Base-by-base conservation (phyloP, 345 rosid species). In the Streptanthus diversifolius region DNA sequence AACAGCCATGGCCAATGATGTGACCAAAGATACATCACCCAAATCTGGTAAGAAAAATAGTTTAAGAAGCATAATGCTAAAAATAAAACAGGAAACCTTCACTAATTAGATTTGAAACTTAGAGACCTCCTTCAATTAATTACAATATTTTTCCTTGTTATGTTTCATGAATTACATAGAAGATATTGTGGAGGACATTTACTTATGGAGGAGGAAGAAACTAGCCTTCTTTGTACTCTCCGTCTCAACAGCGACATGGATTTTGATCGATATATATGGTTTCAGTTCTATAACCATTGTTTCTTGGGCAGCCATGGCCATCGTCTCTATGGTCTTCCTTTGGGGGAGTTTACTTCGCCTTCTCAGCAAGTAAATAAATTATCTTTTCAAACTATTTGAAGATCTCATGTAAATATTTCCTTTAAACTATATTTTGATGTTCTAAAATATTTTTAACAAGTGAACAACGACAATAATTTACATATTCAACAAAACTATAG, bases 131-230 rank as follows among this genome's bases (percentile, higher is more conserved):
- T 29, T 24, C 14, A 41, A 29, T 8, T 19, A 41, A 29, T 8
- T 15, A 0, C 37, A 6, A 44, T 10, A n/a, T 35, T 25, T 8
- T 57, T 32, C 4, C 8, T 36, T 59, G 10, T 9, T 55, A 36
- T 25, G 30, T 65, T 39, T 15, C 33, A 53, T 32, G 32, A 40
- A 19, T 21, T 40, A 41, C 22, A 52, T 27, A 27, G 39, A 58
- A 73, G 85, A 61, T 60, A 67, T 45, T 56, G 44, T 71, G 44
- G 78, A 61, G 58, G 88, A 82, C 37, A 37, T 76, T 35, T 63
- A 75, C 60, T 59, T 86, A 39, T 88, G 93, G 93, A 86, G 83
- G 77, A 84, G 80, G 62, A 86, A 79, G 76, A 81, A 70, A 44
- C 15, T 77, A 45, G 85, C 84, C 55, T 63, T 75, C 7, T 53